phyloP scores from a whole-genome alignment of 1,284 basidiomycete species.

The Tranzscheliella williamsii region DNA sequence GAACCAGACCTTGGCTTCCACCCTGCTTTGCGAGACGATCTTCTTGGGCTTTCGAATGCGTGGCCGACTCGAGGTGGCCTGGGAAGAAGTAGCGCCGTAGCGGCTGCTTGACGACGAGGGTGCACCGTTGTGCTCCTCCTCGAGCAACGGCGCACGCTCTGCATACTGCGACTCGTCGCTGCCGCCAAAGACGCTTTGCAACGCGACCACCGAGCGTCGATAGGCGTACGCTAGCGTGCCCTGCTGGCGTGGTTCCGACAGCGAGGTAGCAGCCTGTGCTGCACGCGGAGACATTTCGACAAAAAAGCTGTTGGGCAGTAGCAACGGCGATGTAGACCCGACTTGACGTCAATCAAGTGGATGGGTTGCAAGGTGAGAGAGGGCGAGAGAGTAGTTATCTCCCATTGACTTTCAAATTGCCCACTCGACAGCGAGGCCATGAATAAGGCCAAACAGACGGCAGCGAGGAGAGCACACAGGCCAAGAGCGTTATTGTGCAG shows the following conservation, averaged over 20 bases:
- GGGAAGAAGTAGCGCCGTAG: conserved; percentile 24
- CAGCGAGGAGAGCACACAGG: no score
- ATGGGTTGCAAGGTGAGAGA: no score
- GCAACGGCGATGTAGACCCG: no score
- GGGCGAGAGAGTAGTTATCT: no score
- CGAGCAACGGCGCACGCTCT: conserved; percentile 43
- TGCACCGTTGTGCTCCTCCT: conserved; percentile 3
- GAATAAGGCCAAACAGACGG: no score
- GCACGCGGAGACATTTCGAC: no score
- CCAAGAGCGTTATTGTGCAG: no score
- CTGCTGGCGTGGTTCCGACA: conserved; percentile 32
- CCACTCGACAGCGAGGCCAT: no score
- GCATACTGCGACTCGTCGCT: conserved; percentile 31
- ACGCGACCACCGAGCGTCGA: conserved; percentile 43
- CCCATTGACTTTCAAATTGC: no score
- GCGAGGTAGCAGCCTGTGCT: conserved; percentile 19
- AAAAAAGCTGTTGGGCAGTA: no score
- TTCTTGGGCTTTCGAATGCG: conserved; percentile 65
- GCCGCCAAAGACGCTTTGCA: conserved; percentile 44
- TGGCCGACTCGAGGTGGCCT: conserved; percentile 4
- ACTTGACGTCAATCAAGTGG: no score
- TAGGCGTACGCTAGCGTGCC: conserved; percentile 47
- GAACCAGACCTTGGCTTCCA: conserved; percentile 61
- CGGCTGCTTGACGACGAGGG: conserved; percentile 6
- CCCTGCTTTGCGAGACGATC: conserved; percentile 51